A percentile compares a stretch with the other conserved stretches of the same genome.
Evolutionary conservation across 73 alveolate species (phyloP).

Genomic region (Blepharisma japonicum): DNA sequence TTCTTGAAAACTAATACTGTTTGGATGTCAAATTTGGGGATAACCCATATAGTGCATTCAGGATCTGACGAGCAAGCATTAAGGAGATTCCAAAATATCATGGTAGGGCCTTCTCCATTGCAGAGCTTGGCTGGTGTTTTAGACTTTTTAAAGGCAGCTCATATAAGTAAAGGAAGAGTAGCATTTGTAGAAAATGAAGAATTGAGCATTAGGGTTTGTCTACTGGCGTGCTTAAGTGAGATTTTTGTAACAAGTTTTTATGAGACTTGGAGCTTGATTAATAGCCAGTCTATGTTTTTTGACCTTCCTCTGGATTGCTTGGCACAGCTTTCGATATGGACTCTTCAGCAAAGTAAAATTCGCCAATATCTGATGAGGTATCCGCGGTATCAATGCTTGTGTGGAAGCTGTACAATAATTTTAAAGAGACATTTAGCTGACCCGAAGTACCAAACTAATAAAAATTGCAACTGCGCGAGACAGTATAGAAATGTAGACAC

Average conservation of each 20-base stretch:
- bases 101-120: slow-evolving; percentile 50
- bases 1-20: slow-evolving; percentile 43
- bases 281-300: slow-evolving; percentile 43
- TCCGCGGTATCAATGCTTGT: slow-evolving; percentile 74
- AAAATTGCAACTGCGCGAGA: slow-evolving; percentile 67
- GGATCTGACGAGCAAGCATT: slow-evolving; percentile 55
- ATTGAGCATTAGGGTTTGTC: slow-evolving; percentile 67
- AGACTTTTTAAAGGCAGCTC: slow-evolving; percentile 84
- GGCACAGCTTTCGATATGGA: not conserved
- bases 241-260: slow-evolving; percentile 81
- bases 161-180: slow-evolving; percentile 84
- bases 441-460: slow-evolving; percentile 39
- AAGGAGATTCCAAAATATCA: slow-evolving; percentile 57
- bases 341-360: slow-evolving; percentile 35
- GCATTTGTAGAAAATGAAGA: slow-evolving; percentile 86
- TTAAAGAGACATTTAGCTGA: slow-evolving; percentile 63
- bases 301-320: slow-evolving; percentile 33
- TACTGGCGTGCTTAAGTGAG: slow-evolving; percentile 69
- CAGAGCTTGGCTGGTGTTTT: slow-evolving; percentile 69
- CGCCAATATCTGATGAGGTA: slow-evolving; percentile 49
- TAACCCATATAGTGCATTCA: slow-evolving; percentile 70
- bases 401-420: slow-evolving; percentile 68
- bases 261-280: slow-evolving; percentile 83
- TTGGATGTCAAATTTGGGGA: slow-evolving; percentile 55
- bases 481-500: slow-evolving; percentile 65